Conservation (phyloP, 2,329 filamentous ascomycete species). For the Albophoma yamanashiensis region DNA sequence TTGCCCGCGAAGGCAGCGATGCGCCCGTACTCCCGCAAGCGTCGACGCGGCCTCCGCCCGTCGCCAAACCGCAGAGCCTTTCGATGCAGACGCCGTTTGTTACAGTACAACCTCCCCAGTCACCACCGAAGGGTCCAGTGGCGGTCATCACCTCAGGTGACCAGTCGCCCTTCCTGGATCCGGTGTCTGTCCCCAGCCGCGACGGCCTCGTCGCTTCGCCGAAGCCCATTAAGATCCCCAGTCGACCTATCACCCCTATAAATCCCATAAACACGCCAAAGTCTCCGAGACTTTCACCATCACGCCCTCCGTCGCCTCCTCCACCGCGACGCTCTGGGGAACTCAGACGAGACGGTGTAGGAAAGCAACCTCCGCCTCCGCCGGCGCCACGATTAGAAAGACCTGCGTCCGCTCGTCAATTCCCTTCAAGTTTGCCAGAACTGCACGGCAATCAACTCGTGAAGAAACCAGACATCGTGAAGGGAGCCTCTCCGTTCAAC, state of each 20-base stretch:
- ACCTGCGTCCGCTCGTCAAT: slow-evolving; percentile 22
- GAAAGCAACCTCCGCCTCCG: slow-evolving; percentile 46
- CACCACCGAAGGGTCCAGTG: slow-evolving; percentile 45
- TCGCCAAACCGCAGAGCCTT: slow-evolving; percentile 12
- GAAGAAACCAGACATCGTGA: slow-evolving; percentile 11
- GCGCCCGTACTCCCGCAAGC: slow-evolving; percentile 10
- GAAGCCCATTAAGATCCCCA: slow-evolving; percentile 42
- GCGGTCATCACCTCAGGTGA: slow-evolving; percentile 25
- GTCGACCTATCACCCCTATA: slow-evolving; percentile 41
- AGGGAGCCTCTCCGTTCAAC: slow-evolving; percentile 66
- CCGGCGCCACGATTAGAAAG: slow-evolving; percentile 76
- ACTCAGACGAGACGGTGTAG: slow-evolving; percentile 37
- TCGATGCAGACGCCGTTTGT: slow-evolving; percentile 54
- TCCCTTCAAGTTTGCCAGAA: slow-evolving; percentile 7
- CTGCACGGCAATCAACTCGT: slow-evolving; percentile 3
- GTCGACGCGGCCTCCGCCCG: slow-evolving; percentile 13
- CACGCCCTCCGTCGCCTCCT: slow-evolving; percentile 50
- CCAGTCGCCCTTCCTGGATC: slow-evolving; percentile 34
- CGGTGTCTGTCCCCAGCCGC: slow-evolving; percentile 30
- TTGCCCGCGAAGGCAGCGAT: slow-evolving; percentile 10
- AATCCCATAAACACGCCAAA: slow-evolving; percentile 21
- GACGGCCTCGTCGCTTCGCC: slow-evolving; percentile 30
- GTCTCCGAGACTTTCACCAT: slow-evolving; percentile 36
- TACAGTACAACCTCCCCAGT: slow-evolving; percentile 58
- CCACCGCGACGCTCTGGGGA: slow-evolving; percentile 54